Evolutionary conservation across 208 protist genomes (phyloP).

Genomic region (Blechomonas ayalai): DNA sequence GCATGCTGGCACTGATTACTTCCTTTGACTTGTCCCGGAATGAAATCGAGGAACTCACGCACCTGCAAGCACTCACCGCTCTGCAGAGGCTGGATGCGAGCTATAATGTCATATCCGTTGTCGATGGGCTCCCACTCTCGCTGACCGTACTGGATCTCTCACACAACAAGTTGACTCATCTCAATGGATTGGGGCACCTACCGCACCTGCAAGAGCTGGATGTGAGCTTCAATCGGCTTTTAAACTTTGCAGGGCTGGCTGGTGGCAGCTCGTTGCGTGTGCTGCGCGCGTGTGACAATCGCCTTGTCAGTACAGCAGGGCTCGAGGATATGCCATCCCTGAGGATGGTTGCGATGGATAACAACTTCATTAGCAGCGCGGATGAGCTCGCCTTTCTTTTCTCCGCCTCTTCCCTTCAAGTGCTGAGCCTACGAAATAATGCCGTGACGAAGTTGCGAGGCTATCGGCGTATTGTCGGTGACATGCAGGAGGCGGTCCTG

Average conservation of each 20-base stretch:
- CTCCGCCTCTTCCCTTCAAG: conserved; percentile 35
- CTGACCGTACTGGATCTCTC: conserved; percentile 67
- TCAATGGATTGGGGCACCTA: conserved; percentile 55
- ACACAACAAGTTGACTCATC: conserved; percentile 58
- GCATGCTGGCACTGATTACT: conserved; percentile 58
- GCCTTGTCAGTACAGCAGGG: conserved; percentile 30
- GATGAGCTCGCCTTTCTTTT: conserved; percentile 60
- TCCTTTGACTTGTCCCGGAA: conserved; percentile 83
- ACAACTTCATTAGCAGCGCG: conserved; percentile 69
- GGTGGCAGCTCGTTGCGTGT: conserved; percentile 35
- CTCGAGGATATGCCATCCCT: conserved; percentile 51
- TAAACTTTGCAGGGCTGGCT: conserved; percentile 38
- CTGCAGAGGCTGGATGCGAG: conserved; percentile 55
- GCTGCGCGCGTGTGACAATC: conserved; percentile 63
- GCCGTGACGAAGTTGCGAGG: conserved; percentile 40
- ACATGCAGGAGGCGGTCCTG: conserved; percentile 33
- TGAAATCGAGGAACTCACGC: conserved; percentile 34
- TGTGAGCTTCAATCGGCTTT: conserved; percentile 65
- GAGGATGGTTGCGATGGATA: conserved; percentile 36
- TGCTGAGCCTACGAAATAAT: conserved; percentile 48
- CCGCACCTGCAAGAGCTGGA: conserved; percentile 64
- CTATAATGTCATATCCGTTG: conserved; percentile 51
- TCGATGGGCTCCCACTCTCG: conserved; percentile 44
- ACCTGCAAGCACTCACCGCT: conserved; percentile 47
- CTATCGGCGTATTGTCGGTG: conserved; percentile 35